Conservation (phyloP, 2,329 filamentous ascomycete species). For the Fusarium penzigii region DNA sequence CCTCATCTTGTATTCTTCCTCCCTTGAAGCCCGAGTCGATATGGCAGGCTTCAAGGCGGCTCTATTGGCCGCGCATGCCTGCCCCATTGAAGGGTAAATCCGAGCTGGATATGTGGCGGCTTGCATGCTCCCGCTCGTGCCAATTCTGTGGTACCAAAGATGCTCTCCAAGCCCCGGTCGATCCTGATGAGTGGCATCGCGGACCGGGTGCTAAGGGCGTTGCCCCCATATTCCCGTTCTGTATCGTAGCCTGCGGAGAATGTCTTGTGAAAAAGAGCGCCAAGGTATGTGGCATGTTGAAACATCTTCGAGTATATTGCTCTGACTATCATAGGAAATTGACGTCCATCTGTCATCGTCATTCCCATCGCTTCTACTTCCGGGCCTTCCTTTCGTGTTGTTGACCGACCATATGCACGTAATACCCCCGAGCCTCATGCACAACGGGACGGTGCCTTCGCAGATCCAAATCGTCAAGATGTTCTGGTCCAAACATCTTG, state of each 20-base stretch:
- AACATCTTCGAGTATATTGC: conserved; percentile 20
- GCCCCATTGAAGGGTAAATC: conserved; percentile 63
- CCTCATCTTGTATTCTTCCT: conserved; percentile 29
- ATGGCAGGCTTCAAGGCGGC: conserved; percentile 69
- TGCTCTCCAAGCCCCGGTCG: conserved; percentile 12
- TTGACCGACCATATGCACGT: conserved; percentile 63
- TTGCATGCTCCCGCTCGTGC: conserved; percentile 64
- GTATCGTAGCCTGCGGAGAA: conserved; percentile 62
- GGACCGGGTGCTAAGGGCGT: conserved; percentile 65
- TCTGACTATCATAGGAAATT: conserved; percentile 59
- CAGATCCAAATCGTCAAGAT: conserved; percentile 61
- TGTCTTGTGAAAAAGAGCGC: conserved; percentile 63
- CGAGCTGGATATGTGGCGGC: conserved; percentile 76
- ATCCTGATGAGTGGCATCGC: conserved; percentile 51
- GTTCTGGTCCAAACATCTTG: conserved; percentile 64
- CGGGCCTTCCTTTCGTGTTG: conserved; percentile 70
- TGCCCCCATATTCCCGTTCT: conserved; percentile 71
- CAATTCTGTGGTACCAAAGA: conserved; percentile 63
- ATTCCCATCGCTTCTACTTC: conserved; percentile 60
- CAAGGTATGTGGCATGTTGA: conserved; percentile 56
- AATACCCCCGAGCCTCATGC: conserved; percentile 56
- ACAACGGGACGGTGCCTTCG: conserved; percentile 49
- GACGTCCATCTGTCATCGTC: conserved; percentile 65
- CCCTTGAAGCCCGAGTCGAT: conserved; percentile 61
- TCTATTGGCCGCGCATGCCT: conserved; percentile 67